Conservation (phyloP, 768 basidiomycete genomes). For the Lactifluus rugatus region DNA sequence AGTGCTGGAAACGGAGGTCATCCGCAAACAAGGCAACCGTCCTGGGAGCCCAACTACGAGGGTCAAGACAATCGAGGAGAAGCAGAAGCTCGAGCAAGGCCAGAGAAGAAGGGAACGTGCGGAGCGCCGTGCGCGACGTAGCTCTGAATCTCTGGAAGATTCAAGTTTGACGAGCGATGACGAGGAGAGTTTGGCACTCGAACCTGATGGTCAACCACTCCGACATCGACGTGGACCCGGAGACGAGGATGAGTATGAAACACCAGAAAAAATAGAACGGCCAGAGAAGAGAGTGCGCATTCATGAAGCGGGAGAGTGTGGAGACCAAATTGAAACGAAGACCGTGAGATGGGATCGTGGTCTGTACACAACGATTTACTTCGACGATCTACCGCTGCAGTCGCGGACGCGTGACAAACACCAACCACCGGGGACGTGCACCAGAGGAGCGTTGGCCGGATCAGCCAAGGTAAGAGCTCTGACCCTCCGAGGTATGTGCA, state of each 20-base stretch:
- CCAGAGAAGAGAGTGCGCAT: slow-evolving; percentile 31
- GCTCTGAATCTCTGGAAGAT: slow-evolving; percentile 10
- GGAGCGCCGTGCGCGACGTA: slow-evolving; percentile 43
- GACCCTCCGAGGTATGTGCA: not conserved
- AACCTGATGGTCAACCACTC: slow-evolving; percentile 25
- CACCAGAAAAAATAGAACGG: slow-evolving; percentile 41
- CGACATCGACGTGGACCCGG: slow-evolving; percentile 60
- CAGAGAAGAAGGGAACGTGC: slow-evolving; percentile 49
- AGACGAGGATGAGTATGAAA: slow-evolving; percentile 73
- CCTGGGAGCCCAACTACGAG: slow-evolving; percentile 77
- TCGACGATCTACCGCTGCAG: slow-evolving; percentile 54
- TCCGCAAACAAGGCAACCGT: slow-evolving; percentile 56
- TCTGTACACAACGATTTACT: slow-evolving; percentile 47
- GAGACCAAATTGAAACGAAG: slow-evolving; percentile 27
- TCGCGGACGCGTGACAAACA: slow-evolving; percentile 30
- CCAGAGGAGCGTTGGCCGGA: slow-evolving; percentile 60
- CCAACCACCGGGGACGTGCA: slow-evolving; percentile 30
- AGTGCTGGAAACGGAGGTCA: slow-evolving; percentile 57
- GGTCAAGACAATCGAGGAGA: slow-evolving; percentile 56
- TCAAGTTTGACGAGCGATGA: slow-evolving; percentile 24
- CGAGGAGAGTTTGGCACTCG: slow-evolving; percentile 23
- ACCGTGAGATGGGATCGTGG: slow-evolving; percentile 74
- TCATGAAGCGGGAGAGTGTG: slow-evolving; percentile 25
- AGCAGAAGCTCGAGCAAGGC: slow-evolving; percentile 53
- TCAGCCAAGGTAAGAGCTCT: slow-evolving; percentile 49